Evolutionary conservation across 305 asterid species (phyloP), one percentile per base, ranked within the genome.

Genomic region (Solanum hybrid): DNA sequence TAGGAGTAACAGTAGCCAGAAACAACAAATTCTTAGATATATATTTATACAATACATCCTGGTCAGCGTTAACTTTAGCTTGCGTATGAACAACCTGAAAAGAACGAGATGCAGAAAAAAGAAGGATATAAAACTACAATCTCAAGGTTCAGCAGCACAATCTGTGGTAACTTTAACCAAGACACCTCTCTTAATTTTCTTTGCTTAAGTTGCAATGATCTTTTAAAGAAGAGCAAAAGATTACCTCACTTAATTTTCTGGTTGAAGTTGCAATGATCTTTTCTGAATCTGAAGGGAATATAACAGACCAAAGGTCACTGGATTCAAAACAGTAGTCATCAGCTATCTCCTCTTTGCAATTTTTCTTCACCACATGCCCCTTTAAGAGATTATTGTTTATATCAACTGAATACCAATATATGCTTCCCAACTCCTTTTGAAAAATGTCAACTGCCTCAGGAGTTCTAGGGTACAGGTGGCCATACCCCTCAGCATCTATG

Each of bases 11-110:
- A 90, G 99, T 96, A 9, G 98, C 98, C 92, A 96, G 92, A 93
- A 96, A 97, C 66, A 97, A 94, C 92, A 96, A 90, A 93, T 96
- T 97, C 92, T 95, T 96, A 6, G 99, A 97, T 89, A 95, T 89
- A 89, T 96, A 96, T 93, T 97, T 97, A 94, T 96, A 97, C 97
- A 94, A 94, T 86, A 96, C 98, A 92, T 97, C 98, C 93, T 96
- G 98, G 91, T 97, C 99, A 72, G 95, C 88, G 24, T 95, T 93
- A 90, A 97, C 97, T 92, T 96, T 97, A 86, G 99, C 95, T 92
- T 97, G 99, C 86, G 99, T 97, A 90, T 96, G 99, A 93, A 97
- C 99, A 60, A 94, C 98, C 99, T 97, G 93, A 64, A 90, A 84
- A 91, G 76, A 89, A 92, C n/a, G 56, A 90, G 87, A 82, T 69